Conservation (phyloP, 805 yeast species). For the Lipomyces chichibuensis region DNA sequence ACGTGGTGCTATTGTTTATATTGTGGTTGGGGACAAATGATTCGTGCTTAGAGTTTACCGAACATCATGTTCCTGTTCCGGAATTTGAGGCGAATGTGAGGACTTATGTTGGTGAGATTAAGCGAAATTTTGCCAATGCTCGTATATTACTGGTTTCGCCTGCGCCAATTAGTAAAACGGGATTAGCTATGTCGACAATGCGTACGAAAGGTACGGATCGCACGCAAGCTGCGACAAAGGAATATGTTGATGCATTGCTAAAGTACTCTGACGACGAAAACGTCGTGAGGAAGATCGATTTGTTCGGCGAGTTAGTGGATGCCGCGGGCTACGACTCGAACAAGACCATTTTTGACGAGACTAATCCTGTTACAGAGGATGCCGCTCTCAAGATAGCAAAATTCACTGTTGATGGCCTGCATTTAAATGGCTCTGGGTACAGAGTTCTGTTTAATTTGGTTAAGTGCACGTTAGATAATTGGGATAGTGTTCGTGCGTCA, state of each 20-base stretch:
- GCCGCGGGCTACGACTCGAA: constrained; percentile 30
- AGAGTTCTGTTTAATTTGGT: constrained; percentile 19
- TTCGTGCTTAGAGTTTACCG: constrained; percentile 25
- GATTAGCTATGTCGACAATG: constrained; percentile 14
- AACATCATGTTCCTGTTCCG: constrained; percentile 26
- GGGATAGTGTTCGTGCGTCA: constrained; percentile 17
- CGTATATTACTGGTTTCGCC: constrained; percentile 26
- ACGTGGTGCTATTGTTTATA: constrained; percentile 28
- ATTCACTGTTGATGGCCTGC: constrained; percentile 33
- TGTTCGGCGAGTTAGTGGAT: constrained; percentile 29
- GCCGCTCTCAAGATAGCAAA: constrained; percentile 11
- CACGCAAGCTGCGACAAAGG: constrained; percentile 20
- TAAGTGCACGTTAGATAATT: background rate
- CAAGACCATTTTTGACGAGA: background rate
- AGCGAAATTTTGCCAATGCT: constrained; percentile 13
- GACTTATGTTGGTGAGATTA: constrained; percentile 11
- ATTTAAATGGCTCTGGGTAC: constrained; percentile 39
- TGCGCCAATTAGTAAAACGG: constrained; percentile 26
- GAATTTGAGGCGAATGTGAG: constrained; percentile 10
- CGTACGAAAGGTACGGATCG: constrained; percentile 31
- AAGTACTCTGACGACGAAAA: constrained; percentile 5
- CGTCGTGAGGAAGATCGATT: constrained; percentile 9
- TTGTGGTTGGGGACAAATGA: constrained; percentile 35
- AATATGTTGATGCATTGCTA: constrained; percentile 26
- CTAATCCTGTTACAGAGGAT: constrained; percentile 7